Base-by-base conservation (phyloP, 129 eudicot species). In the Helianthus tuberosus region DNA sequence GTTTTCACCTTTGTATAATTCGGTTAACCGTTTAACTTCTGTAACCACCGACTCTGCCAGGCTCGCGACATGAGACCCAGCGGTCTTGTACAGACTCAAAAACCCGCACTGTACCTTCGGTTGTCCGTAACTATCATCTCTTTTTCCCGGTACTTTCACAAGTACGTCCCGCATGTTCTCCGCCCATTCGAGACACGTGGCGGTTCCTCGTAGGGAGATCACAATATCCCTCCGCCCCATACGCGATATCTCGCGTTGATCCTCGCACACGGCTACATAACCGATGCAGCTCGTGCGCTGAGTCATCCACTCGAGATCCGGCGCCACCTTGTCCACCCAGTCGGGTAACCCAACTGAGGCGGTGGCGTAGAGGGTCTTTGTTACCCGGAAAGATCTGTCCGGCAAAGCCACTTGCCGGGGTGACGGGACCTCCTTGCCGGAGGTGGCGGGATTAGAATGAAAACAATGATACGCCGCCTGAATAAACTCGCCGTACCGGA, bases 221-320 rank as follows among this genome's bases (percentile, higher is more conserved):
- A 93, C 96, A 14, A 93, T 90, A 53, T 93, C 98, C 36, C 97
- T 80, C 62, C 98, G 72, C 0, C 98, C 98, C 98, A 93, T 93
- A 54, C 97, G 77, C 29, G 86, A 86, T 65, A 90, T 88, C 74
- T 93, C 98, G n/a, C 81, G 72, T 6, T 65, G 79, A 63, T 93
- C 98, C 3, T 93, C 93, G 71, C 98, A 93, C 0, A 93, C 98
- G 0, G 98, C 89, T 5, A 93, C 98, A 49, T 84, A 93, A 10
- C 98, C 98, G 1, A 88, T 74, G 84, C 97, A 86, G 36, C 97
- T 90, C 1, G 98, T 84, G 27, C 97, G 77, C 15, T 93, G 97
- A 58, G 98, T 93, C 97, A 93, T 93, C 98, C 97, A 93, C 25
- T 90, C 89, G 17, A 93, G 91, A 73, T 93, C 96, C 2, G 98